phyloP scores from a whole-genome alignment of 1,284 basidiomycete genomes.

The Erythrobasidium hasegawianum region DNA sequence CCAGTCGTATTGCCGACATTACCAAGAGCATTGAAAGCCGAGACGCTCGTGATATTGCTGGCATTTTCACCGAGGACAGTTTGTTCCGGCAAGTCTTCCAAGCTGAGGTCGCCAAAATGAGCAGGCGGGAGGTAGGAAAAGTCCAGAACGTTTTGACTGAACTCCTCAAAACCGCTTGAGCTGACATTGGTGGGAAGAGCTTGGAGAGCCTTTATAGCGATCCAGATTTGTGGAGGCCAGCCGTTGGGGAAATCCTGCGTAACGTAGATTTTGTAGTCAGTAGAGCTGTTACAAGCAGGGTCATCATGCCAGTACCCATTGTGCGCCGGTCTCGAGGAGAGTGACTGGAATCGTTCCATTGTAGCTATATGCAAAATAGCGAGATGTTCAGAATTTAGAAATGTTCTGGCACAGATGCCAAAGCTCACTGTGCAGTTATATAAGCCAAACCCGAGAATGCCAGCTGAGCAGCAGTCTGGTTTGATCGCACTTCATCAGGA shows the following conservation, averaged over 20 bases:
- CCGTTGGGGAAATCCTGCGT: constrained; percentile 47
- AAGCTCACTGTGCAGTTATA: constrained; percentile 50
- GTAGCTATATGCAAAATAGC: no score
- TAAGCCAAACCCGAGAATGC: constrained; percentile 71
- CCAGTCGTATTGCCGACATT: constrained; percentile 55
- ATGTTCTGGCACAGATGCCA: no score
- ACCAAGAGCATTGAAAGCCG: constrained; percentile 68
- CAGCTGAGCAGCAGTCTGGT: constrained; percentile 53
- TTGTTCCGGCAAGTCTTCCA: constrained; percentile 66
- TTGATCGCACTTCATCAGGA: constrained; percentile 64
- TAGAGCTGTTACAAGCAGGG: no score
- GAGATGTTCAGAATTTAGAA: no score
- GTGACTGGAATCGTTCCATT: constrained; percentile 74
- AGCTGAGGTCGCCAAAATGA: constrained; percentile 64
- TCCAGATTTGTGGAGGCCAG: constrained; percentile 67
- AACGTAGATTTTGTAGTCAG: no score
- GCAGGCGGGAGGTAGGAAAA: constrained; percentile 67
- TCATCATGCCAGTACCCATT: no score
- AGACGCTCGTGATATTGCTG: constrained; percentile 31
- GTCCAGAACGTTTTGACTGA: constrained; percentile 53
- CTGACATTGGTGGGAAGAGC: constrained; percentile 65
- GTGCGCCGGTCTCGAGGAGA: constrained; percentile 69
- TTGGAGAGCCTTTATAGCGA: constrained; percentile 71
- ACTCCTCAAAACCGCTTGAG: constrained; percentile 53
- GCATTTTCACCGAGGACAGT: constrained; percentile 50